phyloP scores from a whole-genome alignment of 2,329 filamentous ascomycete species.

The Chaetomiaceae sp. region DNA sequence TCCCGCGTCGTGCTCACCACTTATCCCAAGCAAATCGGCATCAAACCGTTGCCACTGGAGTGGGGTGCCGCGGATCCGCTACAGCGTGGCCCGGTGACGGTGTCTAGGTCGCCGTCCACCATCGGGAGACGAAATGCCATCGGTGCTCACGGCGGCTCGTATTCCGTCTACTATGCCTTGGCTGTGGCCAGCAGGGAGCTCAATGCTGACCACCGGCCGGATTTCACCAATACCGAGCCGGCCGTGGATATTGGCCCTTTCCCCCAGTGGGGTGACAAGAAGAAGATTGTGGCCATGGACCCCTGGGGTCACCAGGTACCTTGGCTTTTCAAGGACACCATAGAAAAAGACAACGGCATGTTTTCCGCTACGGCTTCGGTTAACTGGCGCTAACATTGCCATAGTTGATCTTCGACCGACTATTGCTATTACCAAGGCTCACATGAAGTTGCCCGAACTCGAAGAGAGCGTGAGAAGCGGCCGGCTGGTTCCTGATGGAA shows the following conservation, averaged over 20 bases:
- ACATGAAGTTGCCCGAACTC: slow-evolving; percentile 95
- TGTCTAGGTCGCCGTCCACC: slow-evolving; percentile 70
- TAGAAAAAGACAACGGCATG: slow-evolving; percentile 66
- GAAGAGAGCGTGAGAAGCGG: slow-evolving; percentile 81
- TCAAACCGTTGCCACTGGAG: slow-evolving; percentile 81
- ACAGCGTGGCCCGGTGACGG: slow-evolving; percentile 80
- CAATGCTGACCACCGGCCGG: slow-evolving; percentile 70
- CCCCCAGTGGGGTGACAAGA: slow-evolving; percentile 79
- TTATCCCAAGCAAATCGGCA: slow-evolving; percentile 90
- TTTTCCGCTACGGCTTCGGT: slow-evolving; percentile 2
- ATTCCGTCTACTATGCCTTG: slow-evolving; percentile 91
- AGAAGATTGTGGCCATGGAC: slow-evolving; percentile 98
- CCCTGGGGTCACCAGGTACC: slow-evolving; percentile 84
- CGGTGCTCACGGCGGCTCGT: slow-evolving; percentile 67
- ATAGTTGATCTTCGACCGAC: slow-evolving; percentile 80
- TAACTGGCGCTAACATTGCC: slow-evolving; percentile 8
- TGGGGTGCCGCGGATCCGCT: slow-evolving; percentile 78
- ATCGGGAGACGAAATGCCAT: slow-evolving; percentile 76
- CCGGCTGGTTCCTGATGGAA: slow-evolving; percentile 74
- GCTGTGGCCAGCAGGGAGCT: slow-evolving; percentile 90
- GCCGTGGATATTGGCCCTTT: slow-evolving; percentile 87
- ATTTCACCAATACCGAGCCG: slow-evolving; percentile 75
- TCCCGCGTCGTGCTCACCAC: slow-evolving; percentile 61
- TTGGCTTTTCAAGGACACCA: slow-evolving; percentile 75
- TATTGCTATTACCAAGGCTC: slow-evolving; percentile 85